A percentile compares a stretch with the other conserved stretches of the same genome.
Conservation (phyloP, 169 alveolate species). For the Plasmodium billcollinsi region DNA sequence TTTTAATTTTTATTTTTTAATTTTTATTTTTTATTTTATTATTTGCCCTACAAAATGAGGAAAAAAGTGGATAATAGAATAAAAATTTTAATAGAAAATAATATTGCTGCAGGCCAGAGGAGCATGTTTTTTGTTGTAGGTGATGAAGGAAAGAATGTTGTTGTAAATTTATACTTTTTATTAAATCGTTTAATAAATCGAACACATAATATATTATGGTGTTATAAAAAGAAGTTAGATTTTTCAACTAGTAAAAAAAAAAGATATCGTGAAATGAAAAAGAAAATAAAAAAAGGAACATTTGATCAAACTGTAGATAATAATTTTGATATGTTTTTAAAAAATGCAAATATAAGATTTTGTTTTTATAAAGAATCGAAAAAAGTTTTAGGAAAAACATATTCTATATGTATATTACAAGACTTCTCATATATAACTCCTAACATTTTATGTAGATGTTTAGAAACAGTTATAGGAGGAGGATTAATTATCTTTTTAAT, state of each 20-base stretch:
- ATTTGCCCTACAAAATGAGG: conserved; percentile 92
- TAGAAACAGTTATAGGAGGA: conserved; percentile 99
- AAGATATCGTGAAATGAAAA: conserved; percentile 95
- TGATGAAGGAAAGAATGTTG: conserved; percentile 97
- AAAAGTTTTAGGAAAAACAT: conserved; percentile 96
- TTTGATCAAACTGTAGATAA: conserved; percentile 96
- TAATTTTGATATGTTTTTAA: conserved; percentile 96
- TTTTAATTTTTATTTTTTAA: not conserved
- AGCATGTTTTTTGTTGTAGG: conserved; percentile 97
- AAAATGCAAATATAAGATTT: conserved; percentile 96
- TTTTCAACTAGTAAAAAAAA: conserved; percentile 97
- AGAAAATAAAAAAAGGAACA: conserved; percentile 93
- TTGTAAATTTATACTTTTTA: conserved; percentile 92
- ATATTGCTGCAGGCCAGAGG: conserved; percentile 92
- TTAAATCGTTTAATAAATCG: conserved; percentile 81
- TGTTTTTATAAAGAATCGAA: conserved; percentile 98
- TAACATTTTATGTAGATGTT: conserved; percentile 98
- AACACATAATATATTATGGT: conserved; percentile 97
- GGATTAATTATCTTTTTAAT: conserved; percentile 94
- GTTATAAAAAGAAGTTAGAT: conserved; percentile 98
- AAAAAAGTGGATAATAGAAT: conserved; percentile 97
- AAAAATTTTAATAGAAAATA: conserved; percentile 94
- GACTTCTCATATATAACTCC: conserved; percentile 99
- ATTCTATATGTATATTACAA: conserved; percentile 96
- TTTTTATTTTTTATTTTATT: not conserved